phyloP scores from a whole-genome alignment of 2,329 filamentous ascomycete genomes.

The Colletotrichum ledebouriae region DNA sequence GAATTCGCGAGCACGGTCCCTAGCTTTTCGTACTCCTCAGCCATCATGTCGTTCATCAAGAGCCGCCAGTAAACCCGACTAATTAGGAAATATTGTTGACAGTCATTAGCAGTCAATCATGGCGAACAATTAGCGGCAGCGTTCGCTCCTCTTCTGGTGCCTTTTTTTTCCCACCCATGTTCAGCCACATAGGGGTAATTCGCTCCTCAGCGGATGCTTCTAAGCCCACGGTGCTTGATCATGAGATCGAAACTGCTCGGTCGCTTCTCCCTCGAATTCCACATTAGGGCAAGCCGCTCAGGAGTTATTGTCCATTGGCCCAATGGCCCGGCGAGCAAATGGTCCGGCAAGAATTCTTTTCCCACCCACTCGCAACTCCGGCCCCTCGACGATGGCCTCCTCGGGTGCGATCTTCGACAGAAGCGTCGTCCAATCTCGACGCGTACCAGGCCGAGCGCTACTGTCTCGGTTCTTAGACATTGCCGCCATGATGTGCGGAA shows the following conservation, averaged over 20 bases:
- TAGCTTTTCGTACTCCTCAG: background rate
- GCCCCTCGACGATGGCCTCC: constrained; percentile 4
- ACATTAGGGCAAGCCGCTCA: background rate
- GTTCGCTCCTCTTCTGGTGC: constrained; percentile 1
- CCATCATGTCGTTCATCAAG: constrained; percentile 9
- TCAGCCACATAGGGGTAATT: too few relatives aligned
- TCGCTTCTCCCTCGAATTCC: background rate
- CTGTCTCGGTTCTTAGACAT: constrained; percentile 19
- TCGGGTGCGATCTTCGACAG: background rate
- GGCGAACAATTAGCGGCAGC: background rate
- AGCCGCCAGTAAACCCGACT: constrained; percentile 11
- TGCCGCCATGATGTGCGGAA: background rate
- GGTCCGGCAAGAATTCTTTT: constrained; percentile 6
- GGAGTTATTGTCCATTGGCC: background rate
- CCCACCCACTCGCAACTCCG: constrained; percentile 1
- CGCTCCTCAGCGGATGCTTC: background rate
- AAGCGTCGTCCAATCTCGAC: constrained; percentile 3
- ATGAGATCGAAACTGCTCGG: constrained; percentile 4
- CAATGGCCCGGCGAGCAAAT: background rate
- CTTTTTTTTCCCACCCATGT: too few relatives aligned
- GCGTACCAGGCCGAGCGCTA: constrained; percentile 6
- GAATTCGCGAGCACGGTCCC: constrained; percentile 3
- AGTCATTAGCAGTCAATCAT: constrained; percentile 10
- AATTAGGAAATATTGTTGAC: constrained; percentile 5
- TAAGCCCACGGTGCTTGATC: background rate